Percentiles rank a stretch among this genome's conserved stretches.
phyloP scores from a whole-genome alignment of 805 yeast genomes.

The Yarrowia hollandica region DNA sequence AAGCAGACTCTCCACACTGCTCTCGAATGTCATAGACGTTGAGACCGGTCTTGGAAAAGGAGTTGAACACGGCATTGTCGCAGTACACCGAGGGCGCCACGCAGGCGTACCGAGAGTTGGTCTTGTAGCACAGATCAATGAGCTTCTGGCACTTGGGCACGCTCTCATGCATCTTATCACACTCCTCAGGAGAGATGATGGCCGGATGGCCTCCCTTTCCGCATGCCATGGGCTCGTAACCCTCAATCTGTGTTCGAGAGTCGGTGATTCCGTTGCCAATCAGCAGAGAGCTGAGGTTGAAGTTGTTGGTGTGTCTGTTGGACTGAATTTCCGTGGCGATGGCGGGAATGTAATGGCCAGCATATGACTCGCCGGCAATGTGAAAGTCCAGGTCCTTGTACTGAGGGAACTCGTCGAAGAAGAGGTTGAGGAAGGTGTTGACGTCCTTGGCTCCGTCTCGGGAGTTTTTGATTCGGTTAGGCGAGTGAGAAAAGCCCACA shows the following conservation, averaged over 20 bases:
- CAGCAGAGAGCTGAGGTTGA: constrained; percentile 72
- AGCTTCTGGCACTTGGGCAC: constrained; percentile 65
- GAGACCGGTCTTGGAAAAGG: constrained; percentile 59
- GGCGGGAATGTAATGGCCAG: constrained; percentile 91
- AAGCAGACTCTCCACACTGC: constrained; percentile 43
- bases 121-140: constrained; percentile 65
- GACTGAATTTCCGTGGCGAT: constrained; percentile 58
- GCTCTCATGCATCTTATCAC: constrained; percentile 61
- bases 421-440: constrained; percentile 75
- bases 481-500: constrained; percentile 86
- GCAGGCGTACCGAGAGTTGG: constrained; percentile 67
- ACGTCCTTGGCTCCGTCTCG: constrained; percentile 87
- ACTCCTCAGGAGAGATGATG: constrained; percentile 66
- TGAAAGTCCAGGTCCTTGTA: constrained; percentile 62
- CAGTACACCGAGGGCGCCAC: constrained; percentile 85
- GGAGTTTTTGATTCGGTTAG: constrained; percentile 63
- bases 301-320: constrained; percentile 49
- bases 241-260: constrained; percentile 71
- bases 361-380: constrained; percentile 91
- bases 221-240: constrained; percentile 93
- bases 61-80: constrained; percentile 62
- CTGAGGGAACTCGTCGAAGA: constrained; percentile 81
- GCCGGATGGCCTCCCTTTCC: constrained; percentile 76
- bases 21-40: constrained; percentile 66
- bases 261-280: constrained; percentile 95